phyloP scores from a whole-genome alignment of 441 rosid genomes.

The Omphalea diandra region DNA sequence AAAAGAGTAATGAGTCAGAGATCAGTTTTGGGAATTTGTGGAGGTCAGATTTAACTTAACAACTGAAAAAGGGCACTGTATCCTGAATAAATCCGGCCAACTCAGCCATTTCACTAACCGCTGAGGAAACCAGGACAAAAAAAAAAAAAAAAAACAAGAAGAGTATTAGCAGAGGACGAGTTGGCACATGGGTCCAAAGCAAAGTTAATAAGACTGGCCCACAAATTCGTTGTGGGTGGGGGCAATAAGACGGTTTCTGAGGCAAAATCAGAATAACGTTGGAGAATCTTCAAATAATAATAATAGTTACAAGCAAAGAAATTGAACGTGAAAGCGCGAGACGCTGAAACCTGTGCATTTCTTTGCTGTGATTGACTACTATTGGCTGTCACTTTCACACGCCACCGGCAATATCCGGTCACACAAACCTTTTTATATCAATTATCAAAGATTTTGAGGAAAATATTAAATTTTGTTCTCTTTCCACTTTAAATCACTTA shows the following conservation, averaged over 20 bases:
- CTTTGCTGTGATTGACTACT: neutral
- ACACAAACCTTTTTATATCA: neutral
- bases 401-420: constrained; percentile 34
- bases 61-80: neutral
- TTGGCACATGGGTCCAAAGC: neutral
- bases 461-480: too few relatives aligned
- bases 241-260: constrained; percentile 16
- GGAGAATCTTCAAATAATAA: neutral
- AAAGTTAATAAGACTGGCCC: too few relatives aligned
- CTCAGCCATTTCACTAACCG: neutral
- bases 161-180: neutral
- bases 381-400: constrained; percentile 13
- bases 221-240: neutral
- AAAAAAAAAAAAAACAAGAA: too few relatives aligned
- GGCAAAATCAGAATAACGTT: constrained; percentile 37
- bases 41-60: neutral
- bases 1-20: neutral
- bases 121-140: neutral
- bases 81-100: neutral
- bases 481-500: too few relatives aligned
- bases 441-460: too few relatives aligned
- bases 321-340: neutral
- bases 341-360: constrained; percentile 17
- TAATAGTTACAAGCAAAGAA: too few relatives aligned
- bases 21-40: neutral